Conservation (phyloP, 257 asterid genomes). For the Solanum lycopersicoides region DNA sequence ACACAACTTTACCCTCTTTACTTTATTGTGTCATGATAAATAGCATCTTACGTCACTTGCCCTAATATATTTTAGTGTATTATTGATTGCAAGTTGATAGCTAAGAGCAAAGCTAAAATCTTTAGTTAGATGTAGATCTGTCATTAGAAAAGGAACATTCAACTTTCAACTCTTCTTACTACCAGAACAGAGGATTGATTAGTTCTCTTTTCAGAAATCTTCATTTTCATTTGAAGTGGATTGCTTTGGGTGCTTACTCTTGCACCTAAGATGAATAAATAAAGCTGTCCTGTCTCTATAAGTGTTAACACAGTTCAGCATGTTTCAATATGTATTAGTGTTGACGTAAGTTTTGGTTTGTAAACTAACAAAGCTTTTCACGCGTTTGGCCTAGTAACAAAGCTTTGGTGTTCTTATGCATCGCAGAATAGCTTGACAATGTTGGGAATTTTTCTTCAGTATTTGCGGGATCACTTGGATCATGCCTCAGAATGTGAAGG, state of each 20-base stretch:
- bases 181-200: not conserved
- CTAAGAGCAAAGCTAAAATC: not conserved
- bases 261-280: not conserved
- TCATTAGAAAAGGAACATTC: not conserved
- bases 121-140: not conserved
- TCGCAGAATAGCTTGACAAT: not conserved
- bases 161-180: not conserved
- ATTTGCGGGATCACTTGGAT: not conserved
- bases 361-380: not conserved
- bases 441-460: not conserved
- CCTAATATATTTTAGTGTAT: not conserved
- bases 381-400: not conserved
- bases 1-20: not conserved
- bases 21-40: not conserved
- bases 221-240: not conserved
- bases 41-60: not conserved
- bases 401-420: not conserved
- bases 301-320: not conserved
- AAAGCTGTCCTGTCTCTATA: not conserved
- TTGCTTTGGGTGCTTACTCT: not conserved
- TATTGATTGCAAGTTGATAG: not conserved
- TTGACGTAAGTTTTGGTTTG: not conserved
- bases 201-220: not conserved
- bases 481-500: not conserved
- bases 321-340: not conserved